phyloP scores from a whole-genome alignment of 2,329 filamentous ascomycete genomes.

The Hypoxylon sp. region DNA sequence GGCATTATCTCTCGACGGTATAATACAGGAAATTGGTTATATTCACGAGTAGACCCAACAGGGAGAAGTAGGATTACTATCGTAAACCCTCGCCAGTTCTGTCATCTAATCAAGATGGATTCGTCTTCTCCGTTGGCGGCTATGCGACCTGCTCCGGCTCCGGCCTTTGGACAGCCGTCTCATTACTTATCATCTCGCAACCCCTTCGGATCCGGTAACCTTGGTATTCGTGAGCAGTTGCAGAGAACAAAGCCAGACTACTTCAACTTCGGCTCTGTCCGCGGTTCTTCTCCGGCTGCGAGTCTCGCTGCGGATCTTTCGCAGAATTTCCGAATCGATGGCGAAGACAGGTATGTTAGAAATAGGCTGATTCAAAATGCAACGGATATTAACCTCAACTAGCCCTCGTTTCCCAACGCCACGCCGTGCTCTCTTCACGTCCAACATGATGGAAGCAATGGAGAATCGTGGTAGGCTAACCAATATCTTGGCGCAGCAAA shows the following conservation, averaged over 20 bases:
- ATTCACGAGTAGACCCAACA: slow-evolving; percentile 44
- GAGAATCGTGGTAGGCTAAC: slow-evolving; percentile 70
- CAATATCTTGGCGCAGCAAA: slow-evolving; percentile 3
- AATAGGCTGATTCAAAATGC: slow-evolving; percentile 44
- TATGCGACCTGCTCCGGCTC: slow-evolving; percentile 82
- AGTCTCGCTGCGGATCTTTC: slow-evolving; percentile 94
- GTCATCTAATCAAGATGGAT: slow-evolving; percentile 74
- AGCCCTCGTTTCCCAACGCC: slow-evolving; percentile 89
- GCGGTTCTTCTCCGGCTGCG: slow-evolving; percentile 90
- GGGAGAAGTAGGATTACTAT: slow-evolving; percentile 52
- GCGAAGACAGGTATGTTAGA: slow-evolving; percentile 78
- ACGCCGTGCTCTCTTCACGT: slow-evolving; percentile 86
- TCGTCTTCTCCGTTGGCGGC: slow-evolving; percentile 94
- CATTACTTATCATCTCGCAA: slow-evolving; percentile 65
- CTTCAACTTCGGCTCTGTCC: slow-evolving; percentile 82
- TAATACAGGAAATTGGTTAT: slow-evolving; percentile 45
- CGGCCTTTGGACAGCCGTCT: slow-evolving; percentile 71
- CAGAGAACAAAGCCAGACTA: slow-evolving; percentile 77
- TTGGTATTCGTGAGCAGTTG: slow-evolving; percentile 85
- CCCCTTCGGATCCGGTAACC: slow-evolving; percentile 71
- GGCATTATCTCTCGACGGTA: slow-evolving; percentile 48
- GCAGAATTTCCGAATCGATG: slow-evolving; percentile 96
- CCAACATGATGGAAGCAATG: slow-evolving; percentile 73
- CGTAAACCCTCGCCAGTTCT: slow-evolving; percentile 45
- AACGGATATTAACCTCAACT: slow-evolving; percentile 44